Evolutionary conservation across 78 protist genomes (phyloP).

Genomic region (Dictyostelium purpureum): DNA sequence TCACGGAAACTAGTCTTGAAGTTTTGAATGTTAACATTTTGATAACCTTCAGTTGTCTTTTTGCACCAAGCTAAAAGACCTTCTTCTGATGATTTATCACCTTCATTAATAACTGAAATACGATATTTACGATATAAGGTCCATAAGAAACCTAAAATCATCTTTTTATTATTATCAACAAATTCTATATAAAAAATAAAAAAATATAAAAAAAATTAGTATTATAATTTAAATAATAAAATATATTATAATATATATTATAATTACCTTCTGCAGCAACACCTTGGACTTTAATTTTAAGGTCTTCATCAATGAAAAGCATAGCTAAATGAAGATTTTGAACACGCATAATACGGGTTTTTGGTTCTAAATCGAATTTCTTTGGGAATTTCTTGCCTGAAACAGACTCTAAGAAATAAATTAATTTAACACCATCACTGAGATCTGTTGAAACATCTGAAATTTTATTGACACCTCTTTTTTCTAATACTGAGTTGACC

Average conservation of each 20-base stretch:
- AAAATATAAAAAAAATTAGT: neutral
- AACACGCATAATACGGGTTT: constrained; percentile 67
- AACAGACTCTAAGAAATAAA: constrained; percentile 79
- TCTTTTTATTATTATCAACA: constrained; percentile 79
- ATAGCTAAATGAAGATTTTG: constrained; percentile 81
- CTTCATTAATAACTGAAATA: constrained; percentile 79
- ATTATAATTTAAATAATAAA: neutral
- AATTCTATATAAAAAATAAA: constrained; percentile 37
- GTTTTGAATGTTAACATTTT: constrained; percentile 54
- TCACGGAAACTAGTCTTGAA: constrained; percentile 54
- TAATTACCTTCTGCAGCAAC: constrained; percentile 79
- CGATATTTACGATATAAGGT: constrained; percentile 83
- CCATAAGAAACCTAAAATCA: constrained; percentile 85
- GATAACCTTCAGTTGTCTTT: constrained; percentile 78
- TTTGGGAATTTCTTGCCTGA: constrained; percentile 74
- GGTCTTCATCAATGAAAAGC: constrained; percentile 76
- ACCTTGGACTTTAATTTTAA: constrained; percentile 74
- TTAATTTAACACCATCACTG: constrained; percentile 80
- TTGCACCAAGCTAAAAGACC: constrained; percentile 81
- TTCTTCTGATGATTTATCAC: constrained; percentile 79
- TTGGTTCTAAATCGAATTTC: constrained; percentile 73
- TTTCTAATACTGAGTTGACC: constrained; percentile 78
- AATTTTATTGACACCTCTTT: constrained; percentile 51
- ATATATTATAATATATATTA: neutral
- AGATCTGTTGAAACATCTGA: constrained; percentile 75